Base-by-base conservation (phyloP, 805 yeast genomes). In the Metschnikowia kunwiensis region DNA sequence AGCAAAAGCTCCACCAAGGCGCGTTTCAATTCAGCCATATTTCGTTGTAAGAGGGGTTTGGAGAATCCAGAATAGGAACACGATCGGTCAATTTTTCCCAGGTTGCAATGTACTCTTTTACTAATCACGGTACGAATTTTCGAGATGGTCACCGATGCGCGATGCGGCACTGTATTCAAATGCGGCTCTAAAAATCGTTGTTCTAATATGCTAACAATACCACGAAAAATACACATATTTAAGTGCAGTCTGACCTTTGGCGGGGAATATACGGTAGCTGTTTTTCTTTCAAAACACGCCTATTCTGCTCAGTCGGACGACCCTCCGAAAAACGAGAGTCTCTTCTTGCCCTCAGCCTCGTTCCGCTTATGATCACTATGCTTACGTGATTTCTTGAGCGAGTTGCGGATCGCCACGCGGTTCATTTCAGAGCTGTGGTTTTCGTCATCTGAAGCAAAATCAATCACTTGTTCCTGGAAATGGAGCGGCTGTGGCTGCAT, bases 381-480 rank as follows among this genome's bases (percentile, higher is more conserved):
- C 35, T 53, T 59, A 30, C 64, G 50, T 3, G 53, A 32, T 40
- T 58, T 58, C 48, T 51, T 60, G 34, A 68, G 52, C 5, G 72
- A 63, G 28, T 59, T 57, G 36, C 74, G 49, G 26, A 68, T 68
- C 9, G 70, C 57, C 22, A 68, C 48, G 12, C 74, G 47, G 46
- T 53, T 68, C 72, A 68, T 61, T 16, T 50, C 50, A 1, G 68
- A 60, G 11, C 54, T 54, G 32, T 58, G 54, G 37, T 60, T 62
- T 37, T 68, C 74, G 43, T 68, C 72, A 43, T 68, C 74, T 9
- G 71, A 65, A 1, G 67, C 73, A 57, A 66, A 68, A 45, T 68
- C 73, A 38, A 68, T 60, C 3, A 67, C 70, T 41, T 68, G 70
- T 45, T 68, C 72, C 42, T 65, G 64, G 20, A 67, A 60, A 18